Percentiles rank a stretch among this genome's conserved stretches.
Conservation (phyloP, 192 early-diverging fungal species). For the Gonapodya prolifera region DNA sequence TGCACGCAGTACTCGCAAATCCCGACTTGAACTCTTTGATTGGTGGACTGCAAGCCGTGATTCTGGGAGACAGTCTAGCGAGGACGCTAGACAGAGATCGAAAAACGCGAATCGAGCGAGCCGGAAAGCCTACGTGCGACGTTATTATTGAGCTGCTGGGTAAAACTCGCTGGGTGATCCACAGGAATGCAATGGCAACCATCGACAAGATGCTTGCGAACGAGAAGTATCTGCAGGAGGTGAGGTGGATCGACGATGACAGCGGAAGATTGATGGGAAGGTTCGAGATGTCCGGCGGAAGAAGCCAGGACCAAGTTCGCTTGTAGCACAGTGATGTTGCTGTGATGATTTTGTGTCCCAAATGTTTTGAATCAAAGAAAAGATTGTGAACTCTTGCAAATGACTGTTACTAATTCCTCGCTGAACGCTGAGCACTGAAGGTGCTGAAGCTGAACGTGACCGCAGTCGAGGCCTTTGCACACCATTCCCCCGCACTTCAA, state of each 20-base stretch:
- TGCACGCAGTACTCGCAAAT: not conserved
- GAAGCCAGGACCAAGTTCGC: too few species aligned
- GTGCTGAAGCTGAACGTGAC: not conserved
- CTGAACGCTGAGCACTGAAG: too few species aligned
- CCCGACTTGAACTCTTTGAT: not conserved
- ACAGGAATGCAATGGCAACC: not conserved
- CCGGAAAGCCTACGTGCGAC: constrained; percentile 3
- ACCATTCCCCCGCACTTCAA: not conserved
- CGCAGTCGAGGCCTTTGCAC: not conserved
- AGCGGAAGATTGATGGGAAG: not conserved
- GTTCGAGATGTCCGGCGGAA: not conserved
- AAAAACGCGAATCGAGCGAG: not conserved
- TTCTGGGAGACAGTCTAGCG: not conserved
- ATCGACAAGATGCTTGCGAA: constrained; percentile 1
- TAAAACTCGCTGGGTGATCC: not conserved
- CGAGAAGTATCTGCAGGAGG: not conserved
- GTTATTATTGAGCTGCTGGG: not conserved
- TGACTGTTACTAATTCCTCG: not conserved
- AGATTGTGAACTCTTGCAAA: not conserved
- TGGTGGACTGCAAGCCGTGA: not conserved
- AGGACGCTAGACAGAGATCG: not conserved
- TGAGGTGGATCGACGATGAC: not conserved
- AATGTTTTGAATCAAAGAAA: not conserved
- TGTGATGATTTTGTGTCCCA: not conserved
- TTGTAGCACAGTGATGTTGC: not conserved